These are phyloP conservation scores for Trematosphaeria pertusa DNA, from an alignment of 2,329 filamentous ascomycete species.

Conservation along the genomic window DNA sequence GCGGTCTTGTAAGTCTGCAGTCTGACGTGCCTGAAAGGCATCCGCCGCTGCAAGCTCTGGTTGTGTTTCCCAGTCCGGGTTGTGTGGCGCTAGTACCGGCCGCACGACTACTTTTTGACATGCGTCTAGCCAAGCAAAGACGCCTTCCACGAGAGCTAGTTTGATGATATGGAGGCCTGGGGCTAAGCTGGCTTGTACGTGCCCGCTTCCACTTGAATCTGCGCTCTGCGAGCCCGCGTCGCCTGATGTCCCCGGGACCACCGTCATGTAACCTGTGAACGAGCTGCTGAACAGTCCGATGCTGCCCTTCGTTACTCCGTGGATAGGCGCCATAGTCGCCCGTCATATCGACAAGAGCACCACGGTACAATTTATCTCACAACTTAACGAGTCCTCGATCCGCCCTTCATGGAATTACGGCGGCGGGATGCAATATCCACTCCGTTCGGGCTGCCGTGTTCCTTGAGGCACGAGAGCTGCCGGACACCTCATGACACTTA, in stretches of 20 bases:
- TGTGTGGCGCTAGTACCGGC: slow-evolving; percentile 42
- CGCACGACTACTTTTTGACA: slow-evolving; percentile 40
- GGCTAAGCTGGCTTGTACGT: slow-evolving; percentile 12
- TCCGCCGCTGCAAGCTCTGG: slow-evolving; percentile 40
- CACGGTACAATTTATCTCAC: slow-evolving; percentile 6
- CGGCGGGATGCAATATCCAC: slow-evolving; percentile 10
- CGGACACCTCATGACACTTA: slow-evolving; percentile 5
- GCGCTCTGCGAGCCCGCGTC: slow-evolving; percentile 2
- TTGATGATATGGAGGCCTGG: slow-evolving; percentile 22
- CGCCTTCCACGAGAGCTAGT: slow-evolving; percentile 30
- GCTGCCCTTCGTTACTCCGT: slow-evolving; percentile 29
- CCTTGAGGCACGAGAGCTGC: slow-evolving; percentile 7
- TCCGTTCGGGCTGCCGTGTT: slow-evolving; percentile 5
- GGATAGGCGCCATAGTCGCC: slow-evolving; percentile 17
- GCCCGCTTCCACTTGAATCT: slow-evolving; percentile 6
- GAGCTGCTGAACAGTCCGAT: slow-evolving; percentile 14
- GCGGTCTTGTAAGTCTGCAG: slow-evolving; percentile 40
- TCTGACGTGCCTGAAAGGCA: slow-evolving; percentile 42
- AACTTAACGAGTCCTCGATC: slow-evolving; percentile 1
- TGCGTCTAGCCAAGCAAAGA: slow-evolving; percentile 36
- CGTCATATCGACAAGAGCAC: slow-evolving; percentile 16
- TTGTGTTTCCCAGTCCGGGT: slow-evolving; percentile 35
- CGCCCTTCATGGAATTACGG: slow-evolving; percentile 5
- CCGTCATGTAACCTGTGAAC: slow-evolving; percentile 11
- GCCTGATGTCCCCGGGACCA: slow-evolving; percentile 10